phyloP scores from a whole-genome alignment of 2,329 filamentous ascomycete species.

The Stemphylium vesicarium region DNA sequence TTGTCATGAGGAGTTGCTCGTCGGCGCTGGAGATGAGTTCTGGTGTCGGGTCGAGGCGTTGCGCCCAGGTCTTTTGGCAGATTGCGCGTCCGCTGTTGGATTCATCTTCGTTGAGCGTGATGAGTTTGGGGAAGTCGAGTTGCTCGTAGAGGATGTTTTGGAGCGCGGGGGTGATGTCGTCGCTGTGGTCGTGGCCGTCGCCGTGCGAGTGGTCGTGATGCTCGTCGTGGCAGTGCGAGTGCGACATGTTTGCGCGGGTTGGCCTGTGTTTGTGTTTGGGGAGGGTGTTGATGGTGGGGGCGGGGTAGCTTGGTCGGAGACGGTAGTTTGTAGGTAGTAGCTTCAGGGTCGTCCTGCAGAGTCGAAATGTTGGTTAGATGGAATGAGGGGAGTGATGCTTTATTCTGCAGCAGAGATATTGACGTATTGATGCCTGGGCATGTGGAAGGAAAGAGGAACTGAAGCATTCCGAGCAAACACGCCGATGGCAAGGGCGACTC shows the following conservation, averaged over 20 bases:
- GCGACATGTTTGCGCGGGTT: slow-evolving; percentile 12
- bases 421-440: slow-evolving; percentile 1
- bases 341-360: slow-evolving; percentile 2
- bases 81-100: slow-evolving; percentile 74
- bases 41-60: slow-evolving; percentile 73
- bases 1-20: slow-evolving; percentile 89
- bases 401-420: neutral
- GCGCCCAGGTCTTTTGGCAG: slow-evolving; percentile 88
- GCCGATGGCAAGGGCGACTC: slow-evolving; percentile 3
- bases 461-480: slow-evolving; percentile 13
- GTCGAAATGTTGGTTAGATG: neutral
- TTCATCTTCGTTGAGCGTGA: slow-evolving; percentile 80
- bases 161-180: slow-evolving; percentile 90
- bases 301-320: slow-evolving; percentile 37
- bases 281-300: slow-evolving; percentile 14
- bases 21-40: slow-evolving; percentile 87
- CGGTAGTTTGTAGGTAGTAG: neutral
- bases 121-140: slow-evolving; percentile 85
- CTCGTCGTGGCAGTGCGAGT: slow-evolving; percentile 31
- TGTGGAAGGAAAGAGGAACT: neutral
- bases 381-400: neutral
- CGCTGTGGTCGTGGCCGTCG: slow-evolving; percentile 76
- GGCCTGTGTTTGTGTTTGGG: slow-evolving; percentile 10
- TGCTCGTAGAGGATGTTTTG: slow-evolving; percentile 91
- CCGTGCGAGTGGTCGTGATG: slow-evolving; percentile 40